Evolutionary conservation across 176 grass and related monocot species (phyloP).

Genomic region (Carex kokanica): DNA sequence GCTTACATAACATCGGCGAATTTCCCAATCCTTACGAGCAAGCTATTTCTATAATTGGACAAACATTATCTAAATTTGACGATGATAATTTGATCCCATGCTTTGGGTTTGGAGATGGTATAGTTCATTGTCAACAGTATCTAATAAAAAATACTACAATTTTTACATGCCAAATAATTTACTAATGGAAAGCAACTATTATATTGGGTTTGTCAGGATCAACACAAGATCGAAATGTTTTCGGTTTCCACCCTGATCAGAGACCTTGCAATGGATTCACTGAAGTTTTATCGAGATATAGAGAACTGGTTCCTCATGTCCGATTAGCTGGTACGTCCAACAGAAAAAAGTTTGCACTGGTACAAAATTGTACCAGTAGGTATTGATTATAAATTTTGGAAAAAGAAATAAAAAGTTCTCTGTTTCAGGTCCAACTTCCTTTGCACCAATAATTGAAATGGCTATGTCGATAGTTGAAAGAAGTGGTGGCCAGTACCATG

Average conservation of each 20-base stretch:
- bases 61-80: constrained; percentile 21
- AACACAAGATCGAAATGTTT: constrained; percentile 13
- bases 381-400: not conserved
- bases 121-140: not conserved
- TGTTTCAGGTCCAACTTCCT: constrained; percentile 26
- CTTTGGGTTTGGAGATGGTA: constrained; percentile 30
- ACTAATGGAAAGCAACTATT: not conserved
- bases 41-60: constrained; percentile 25
- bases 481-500: constrained; percentile 25
- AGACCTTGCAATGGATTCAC: constrained; percentile 19
- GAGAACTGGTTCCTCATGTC: constrained; percentile 11
- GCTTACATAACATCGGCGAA: constrained; percentile 16
- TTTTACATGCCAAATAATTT: not conserved
- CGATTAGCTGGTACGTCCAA: not conserved
- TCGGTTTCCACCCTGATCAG: constrained; percentile 14
- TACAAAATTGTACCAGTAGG: not conserved
- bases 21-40: constrained; percentile 26
- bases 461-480: constrained; percentile 30
- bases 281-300: constrained; percentile 23
- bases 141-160: not conserved
- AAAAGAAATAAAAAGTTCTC: not conserved
- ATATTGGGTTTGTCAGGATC: constrained; percentile 16
- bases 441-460: constrained; percentile 39
- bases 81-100: constrained; percentile 26
- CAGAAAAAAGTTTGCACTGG: not conserved